These are phyloP conservation scores for Aspergillus aculeatinus DNA, from an alignment of 2,329 filamentous ascomycete genomes.

Conservation along the genomic window DNA sequence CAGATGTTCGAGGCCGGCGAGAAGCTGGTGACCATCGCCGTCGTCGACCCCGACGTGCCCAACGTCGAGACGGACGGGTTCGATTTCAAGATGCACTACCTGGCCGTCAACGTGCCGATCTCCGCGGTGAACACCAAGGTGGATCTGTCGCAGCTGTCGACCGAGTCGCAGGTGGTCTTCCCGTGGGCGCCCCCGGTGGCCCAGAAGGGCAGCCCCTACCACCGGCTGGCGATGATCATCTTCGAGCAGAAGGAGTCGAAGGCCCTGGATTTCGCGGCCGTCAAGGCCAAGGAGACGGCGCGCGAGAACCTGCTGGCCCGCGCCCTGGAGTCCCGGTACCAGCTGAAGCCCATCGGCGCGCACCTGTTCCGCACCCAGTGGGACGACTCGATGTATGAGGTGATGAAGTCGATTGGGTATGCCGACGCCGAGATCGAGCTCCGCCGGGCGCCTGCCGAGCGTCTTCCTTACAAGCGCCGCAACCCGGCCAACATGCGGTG, in stretches of 20 bases:
- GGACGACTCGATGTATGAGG: constrained; percentile 82
- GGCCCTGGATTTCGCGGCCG: constrained; percentile 57
- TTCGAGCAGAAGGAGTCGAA: constrained; percentile 71
- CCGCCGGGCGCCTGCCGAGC: constrained; percentile 73
- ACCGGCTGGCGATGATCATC: constrained; percentile 80
- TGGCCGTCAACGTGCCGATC: constrained; percentile 72
- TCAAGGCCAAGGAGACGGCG: constrained; percentile 52
- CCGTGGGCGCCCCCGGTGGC: constrained; percentile 85
- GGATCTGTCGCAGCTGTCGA: constrained; percentile 62
- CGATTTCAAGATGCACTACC: constrained; percentile 78
- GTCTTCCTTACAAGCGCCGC: constrained; percentile 63
- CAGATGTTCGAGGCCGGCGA: constrained; percentile 82
- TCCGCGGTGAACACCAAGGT: constrained; percentile 61
- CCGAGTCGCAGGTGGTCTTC: constrained; percentile 64
- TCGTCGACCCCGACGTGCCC: constrained; percentile 89
- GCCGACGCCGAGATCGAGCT: constrained; percentile 80
- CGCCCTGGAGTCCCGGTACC: constrained; percentile 68
- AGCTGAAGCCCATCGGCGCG: constrained; percentile 72
- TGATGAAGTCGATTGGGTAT: constrained; percentile 78
- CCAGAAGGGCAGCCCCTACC: constrained; percentile 88
- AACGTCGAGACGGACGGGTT: constrained; percentile 73
- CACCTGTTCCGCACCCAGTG: constrained; percentile 85
- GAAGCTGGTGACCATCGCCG: constrained; percentile 77
- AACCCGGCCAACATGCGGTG: constrained; percentile 49
- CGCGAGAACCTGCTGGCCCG: constrained; percentile 74